Evolutionary conservation across 1,139 yeast species (phyloP).

Genomic region (Blastobotrys indianensis): DNA sequence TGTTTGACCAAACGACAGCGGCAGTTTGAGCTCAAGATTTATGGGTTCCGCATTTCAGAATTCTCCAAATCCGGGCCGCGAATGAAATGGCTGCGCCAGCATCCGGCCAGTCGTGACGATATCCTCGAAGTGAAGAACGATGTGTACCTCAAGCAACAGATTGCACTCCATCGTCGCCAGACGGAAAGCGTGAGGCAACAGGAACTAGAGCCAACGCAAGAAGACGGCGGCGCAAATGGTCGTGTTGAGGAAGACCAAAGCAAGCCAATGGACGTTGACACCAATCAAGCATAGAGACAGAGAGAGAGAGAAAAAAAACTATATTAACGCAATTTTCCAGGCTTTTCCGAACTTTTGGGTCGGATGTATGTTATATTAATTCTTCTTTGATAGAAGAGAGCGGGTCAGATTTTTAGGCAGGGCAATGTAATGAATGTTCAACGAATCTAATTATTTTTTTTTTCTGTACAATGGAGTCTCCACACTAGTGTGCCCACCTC

Average conservation of each 20-base stretch:
- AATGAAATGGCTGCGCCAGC: slow-evolving; percentile 87
- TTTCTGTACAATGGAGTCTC: too few relatives aligned
- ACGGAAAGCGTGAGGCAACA: not conserved
- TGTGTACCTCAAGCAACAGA: slow-evolving; percentile 7
- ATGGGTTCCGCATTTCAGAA: slow-evolving; percentile 82
- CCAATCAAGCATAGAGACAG: too few relatives aligned
- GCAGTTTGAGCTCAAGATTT: slow-evolving; percentile 66
- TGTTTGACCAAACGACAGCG: slow-evolving; percentile 47
- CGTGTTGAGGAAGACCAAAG: not conserved
- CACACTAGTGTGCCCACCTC: too few relatives aligned
- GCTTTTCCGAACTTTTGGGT: too few relatives aligned
- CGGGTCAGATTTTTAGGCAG: too few relatives aligned
- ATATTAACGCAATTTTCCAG: too few relatives aligned
- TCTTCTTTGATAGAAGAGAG: too few relatives aligned
- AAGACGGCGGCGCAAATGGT: not conserved
- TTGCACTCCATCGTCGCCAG: not conserved
- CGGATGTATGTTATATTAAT: too few relatives aligned
- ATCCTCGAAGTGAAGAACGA: slow-evolving; percentile 22
- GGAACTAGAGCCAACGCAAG: slow-evolving; percentile 6
- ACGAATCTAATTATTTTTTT: too few relatives aligned
- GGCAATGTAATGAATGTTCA: too few relatives aligned
- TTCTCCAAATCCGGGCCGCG: slow-evolving; percentile 77
- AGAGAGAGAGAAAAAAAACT: too few relatives aligned
- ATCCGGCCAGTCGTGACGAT: slow-evolving; percentile 16
- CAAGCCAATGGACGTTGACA: slow-evolving; percentile 6